phyloP scores from a whole-genome alignment of 1,139 yeast genomes.

The Candida anutae region DNA sequence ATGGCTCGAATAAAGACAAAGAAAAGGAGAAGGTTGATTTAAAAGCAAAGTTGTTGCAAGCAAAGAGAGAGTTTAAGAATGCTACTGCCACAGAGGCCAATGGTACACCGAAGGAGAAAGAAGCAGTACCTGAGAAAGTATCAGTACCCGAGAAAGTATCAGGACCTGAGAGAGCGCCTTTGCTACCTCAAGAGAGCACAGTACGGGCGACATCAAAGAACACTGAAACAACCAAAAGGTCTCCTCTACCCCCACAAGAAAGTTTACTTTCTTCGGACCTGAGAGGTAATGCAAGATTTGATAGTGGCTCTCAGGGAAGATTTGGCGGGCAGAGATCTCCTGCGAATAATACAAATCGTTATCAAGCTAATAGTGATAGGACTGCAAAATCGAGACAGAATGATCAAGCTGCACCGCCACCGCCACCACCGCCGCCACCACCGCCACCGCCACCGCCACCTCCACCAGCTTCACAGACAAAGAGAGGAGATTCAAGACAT shows the following conservation, averaged over 20 bases:
- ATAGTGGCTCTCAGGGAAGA: too few relatives aligned
- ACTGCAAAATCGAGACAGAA: slow-evolving; percentile 1
- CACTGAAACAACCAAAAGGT: too few relatives aligned
- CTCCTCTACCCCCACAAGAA: too few relatives aligned
- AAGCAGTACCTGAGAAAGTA: slow-evolving; percentile 4
- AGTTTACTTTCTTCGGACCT: too few relatives aligned
- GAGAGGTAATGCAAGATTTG: too few relatives aligned
- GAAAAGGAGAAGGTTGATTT: slow-evolving; percentile 7
- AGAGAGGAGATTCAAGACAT: slow-evolving; percentile 1
- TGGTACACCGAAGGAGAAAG: too few relatives aligned
- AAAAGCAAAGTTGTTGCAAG: slow-evolving; percentile 16
- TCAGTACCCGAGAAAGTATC: slow-evolving; percentile 1
- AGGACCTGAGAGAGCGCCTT: slow-evolving; percentile 6
- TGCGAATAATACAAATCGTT: too few relatives aligned
- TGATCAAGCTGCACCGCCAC: slow-evolving; percentile 8
- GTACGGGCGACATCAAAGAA: too few relatives aligned
- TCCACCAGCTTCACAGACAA: slow-evolving; percentile 12
- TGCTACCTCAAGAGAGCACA: slow-evolving; percentile 12
- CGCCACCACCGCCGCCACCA: slow-evolving; percentile 8
- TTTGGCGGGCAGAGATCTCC: too few relatives aligned
- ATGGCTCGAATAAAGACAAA: slow-evolving; percentile 2
- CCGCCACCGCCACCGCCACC: slow-evolving; percentile 19
- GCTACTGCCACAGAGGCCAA: too few relatives aligned
- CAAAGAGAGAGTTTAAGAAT: slow-evolving; percentile 20
- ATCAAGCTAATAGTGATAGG: slow-evolving; percentile 3